Conservation (phyloP, 257 asterid species). For the Primulina huaijiensis region DNA sequence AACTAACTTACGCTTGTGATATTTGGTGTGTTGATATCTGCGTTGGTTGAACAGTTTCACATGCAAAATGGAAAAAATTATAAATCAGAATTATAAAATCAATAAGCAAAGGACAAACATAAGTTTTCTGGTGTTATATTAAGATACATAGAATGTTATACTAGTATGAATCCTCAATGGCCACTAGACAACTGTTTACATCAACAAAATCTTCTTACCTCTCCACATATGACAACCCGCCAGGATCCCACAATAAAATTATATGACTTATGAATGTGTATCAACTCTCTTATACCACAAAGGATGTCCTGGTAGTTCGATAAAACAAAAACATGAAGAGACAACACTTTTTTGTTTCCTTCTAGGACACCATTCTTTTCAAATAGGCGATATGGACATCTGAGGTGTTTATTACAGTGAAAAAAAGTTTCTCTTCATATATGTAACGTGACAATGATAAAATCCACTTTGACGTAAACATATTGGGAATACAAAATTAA, state of each 20-base stretch:
- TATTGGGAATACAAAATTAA: not conserved
- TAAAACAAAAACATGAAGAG: not conserved
- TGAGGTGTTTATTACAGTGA: not conserved
- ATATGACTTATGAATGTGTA: not conserved
- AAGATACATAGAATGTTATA: slow-evolving; percentile 4
- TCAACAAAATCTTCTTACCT: slow-evolving; percentile 4
- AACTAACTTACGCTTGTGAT: slow-evolving; percentile 89
- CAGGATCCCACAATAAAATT: not conserved
- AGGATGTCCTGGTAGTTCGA: not conserved
- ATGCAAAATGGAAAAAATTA: slow-evolving; percentile 42
- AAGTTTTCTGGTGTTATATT: not conserved
- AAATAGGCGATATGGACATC: not conserved
- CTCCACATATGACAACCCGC: not conserved
- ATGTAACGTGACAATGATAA: not conserved
- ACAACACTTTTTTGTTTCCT: not conserved
- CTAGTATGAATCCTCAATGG: slow-evolving; percentile 1
- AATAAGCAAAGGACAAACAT: slow-evolving; percentile 9
- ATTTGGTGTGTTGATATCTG: slow-evolving; percentile 98
- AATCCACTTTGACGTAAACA: not conserved
- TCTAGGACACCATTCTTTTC: not conserved
- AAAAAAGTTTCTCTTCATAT: not conserved
- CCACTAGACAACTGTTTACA: not conserved
- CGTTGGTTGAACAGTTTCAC: slow-evolving; percentile 35
- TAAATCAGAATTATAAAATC: slow-evolving; percentile 30
- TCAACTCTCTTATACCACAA: not conserved